These are phyloP conservation scores for Henckelia pumila DNA, from an alignment of 257 asterid genomes.

Conservation along the genomic window DNA sequence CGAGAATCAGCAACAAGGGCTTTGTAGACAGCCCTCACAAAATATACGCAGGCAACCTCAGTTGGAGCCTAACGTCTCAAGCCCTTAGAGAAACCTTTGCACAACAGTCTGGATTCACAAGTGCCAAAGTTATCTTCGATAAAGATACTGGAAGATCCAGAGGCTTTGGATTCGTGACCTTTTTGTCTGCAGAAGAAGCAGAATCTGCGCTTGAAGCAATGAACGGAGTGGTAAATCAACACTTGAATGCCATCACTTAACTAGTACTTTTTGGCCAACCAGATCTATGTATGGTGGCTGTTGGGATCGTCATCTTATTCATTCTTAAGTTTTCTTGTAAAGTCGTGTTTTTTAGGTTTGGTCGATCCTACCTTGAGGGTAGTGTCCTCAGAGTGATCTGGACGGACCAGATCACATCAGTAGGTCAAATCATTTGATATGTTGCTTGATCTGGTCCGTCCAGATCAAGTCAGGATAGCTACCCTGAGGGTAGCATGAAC, in stretches of 20 bases:
- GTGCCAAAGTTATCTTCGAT: slow-evolving; percentile 79
- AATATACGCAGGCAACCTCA: slow-evolving; percentile 77
- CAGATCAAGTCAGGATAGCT: no score
- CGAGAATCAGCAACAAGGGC: slow-evolving; percentile 59
- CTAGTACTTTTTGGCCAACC: neutral
- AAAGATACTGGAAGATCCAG: slow-evolving; percentile 73
- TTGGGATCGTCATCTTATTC: no score
- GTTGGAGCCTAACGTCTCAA: slow-evolving; percentile 78
- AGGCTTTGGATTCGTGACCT: slow-evolving; percentile 85
- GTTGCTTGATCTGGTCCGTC: no score
- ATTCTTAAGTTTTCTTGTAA: no score
- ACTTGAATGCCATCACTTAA: slow-evolving; percentile 2
- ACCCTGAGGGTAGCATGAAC: no score
- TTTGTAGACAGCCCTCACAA: slow-evolving; percentile 75
- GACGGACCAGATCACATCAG: no score
- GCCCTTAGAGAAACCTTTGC: slow-evolving; percentile 68
- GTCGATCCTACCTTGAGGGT: no score
- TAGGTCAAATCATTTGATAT: no score
- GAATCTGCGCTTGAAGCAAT: slow-evolving; percentile 62
- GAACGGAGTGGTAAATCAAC: slow-evolving; percentile 75
- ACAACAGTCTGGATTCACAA: slow-evolving; percentile 63
- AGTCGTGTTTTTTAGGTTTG: no score
- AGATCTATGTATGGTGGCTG: no score
- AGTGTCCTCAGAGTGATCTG: no score
- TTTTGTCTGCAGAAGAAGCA: slow-evolving; percentile 60